Conservation (phyloP, 306 rosid species). For the Fagus sylvatica region DNA sequence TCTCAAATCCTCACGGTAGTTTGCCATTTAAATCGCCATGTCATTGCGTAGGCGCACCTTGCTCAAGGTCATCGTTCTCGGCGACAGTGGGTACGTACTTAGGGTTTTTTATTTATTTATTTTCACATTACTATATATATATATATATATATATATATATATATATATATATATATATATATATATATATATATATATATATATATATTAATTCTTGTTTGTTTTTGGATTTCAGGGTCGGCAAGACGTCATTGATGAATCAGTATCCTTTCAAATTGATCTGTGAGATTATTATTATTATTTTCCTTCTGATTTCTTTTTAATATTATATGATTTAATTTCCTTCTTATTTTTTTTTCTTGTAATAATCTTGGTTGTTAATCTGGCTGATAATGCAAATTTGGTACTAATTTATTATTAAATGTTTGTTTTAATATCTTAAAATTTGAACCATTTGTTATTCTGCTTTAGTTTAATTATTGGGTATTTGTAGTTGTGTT, state of each 20-base stretch:
- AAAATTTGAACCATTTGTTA: background rate
- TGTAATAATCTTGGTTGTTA: background rate
- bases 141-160: too few relatives aligned
- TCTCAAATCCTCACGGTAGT: background rate
- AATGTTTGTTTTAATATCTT: background rate
- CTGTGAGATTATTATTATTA: background rate
- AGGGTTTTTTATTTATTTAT: conserved; percentile 27
- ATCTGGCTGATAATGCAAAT: background rate
- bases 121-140: background rate
- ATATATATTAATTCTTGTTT: background rate
- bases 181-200: background rate
- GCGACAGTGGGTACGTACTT: conserved; percentile 82
- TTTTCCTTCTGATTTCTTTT: too few relatives aligned
- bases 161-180: background rate
- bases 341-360: background rate
- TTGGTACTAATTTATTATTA: background rate
- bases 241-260: conserved; percentile 95
- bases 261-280: conserved; percentile 71
- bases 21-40: conserved; percentile 42
- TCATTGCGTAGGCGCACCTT: conserved; percentile 84
- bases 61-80: conserved; percentile 99
- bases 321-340: background rate
- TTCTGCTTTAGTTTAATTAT: conserved; percentile 5
- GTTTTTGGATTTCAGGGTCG: conserved; percentile 63
- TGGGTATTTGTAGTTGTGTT: conserved; percentile 23